phyloP scores from a whole-genome alignment of 2,329 filamentous ascomycete species.

The Neophaeococcomyces mojaviensis region DNA sequence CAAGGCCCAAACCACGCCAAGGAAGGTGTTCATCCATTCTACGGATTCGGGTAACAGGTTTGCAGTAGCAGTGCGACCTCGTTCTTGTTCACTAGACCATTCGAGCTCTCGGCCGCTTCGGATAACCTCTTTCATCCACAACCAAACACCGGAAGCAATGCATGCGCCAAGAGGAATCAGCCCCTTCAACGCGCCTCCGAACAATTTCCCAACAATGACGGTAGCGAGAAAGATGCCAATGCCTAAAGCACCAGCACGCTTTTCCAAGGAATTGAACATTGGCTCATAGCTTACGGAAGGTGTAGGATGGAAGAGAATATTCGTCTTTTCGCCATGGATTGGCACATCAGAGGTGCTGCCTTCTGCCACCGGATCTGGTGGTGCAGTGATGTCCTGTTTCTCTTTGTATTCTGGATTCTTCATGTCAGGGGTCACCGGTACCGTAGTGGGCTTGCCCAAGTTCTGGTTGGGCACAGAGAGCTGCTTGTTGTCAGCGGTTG shows the following conservation, averaged over 20 bases:
- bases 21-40: constrained; percentile 88
- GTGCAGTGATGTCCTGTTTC: constrained; percentile 82
- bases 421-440: constrained; percentile 64
- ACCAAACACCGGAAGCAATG: constrained; percentile 68
- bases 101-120: constrained; percentile 74
- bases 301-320: constrained; percentile 90
- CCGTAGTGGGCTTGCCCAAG: constrained; percentile 57
- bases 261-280: constrained; percentile 71
- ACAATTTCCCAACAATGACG: constrained; percentile 67
- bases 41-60: constrained; percentile 91
- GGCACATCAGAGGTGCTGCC: constrained; percentile 88
- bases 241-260: constrained; percentile 63
- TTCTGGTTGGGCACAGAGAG: constrained; percentile 87
- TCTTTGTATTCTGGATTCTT: constrained; percentile 71
- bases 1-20: constrained; percentile 79
- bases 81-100: constrained; percentile 78
- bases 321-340: constrained; percentile 93
- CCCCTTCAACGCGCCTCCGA: constrained; percentile 70
- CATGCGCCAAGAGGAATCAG: constrained; percentile 66
- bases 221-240: constrained; percentile 64
- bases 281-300: constrained; percentile 84
- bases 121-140: constrained; percentile 86
- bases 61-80: constrained; percentile 75
- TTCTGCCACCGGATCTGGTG: constrained; percentile 74
- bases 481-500: constrained; percentile 32